These are phyloP conservation scores for Fragaria vesca DNA, from an alignment of 306 rosid genomes.

Conservation along the genomic window DNA sequence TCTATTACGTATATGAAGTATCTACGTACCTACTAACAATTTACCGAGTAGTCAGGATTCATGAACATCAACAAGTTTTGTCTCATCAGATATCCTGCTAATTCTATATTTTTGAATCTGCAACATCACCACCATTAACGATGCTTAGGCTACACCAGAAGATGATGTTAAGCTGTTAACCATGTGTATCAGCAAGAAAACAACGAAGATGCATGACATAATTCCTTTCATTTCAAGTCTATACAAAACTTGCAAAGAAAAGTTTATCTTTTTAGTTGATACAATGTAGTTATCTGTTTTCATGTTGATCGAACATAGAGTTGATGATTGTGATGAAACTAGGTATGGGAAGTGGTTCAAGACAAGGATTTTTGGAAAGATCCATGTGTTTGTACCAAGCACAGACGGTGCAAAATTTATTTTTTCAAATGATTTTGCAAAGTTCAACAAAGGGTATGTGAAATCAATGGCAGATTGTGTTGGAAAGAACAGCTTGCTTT, in stretches of 20 bases:
- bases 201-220: neutral
- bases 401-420: constrained; percentile 61
- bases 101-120: neutral
- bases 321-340: constrained; percentile 20
- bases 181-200: neutral
- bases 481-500: constrained; percentile 59
- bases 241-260: neutral
- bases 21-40: neutral
- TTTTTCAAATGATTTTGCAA: constrained; percentile 55
- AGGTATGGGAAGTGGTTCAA: constrained; percentile 78
- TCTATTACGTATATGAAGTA: neutral
- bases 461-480: constrained; percentile 74
- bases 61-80: neutral
- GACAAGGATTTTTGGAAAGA: constrained; percentile 68
- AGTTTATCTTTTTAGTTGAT: neutral
- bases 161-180: neutral
- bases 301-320: neutral
- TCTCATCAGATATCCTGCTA: neutral
- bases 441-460: constrained; percentile 66
- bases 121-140: neutral
- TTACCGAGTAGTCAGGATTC: neutral
- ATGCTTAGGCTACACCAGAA: neutral
- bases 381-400: constrained; percentile 65
- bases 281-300: neutral
- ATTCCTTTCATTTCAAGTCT: neutral